phyloP scores from a whole-genome alignment of 139 green algal species.

The Micractinium conductrix region DNA sequence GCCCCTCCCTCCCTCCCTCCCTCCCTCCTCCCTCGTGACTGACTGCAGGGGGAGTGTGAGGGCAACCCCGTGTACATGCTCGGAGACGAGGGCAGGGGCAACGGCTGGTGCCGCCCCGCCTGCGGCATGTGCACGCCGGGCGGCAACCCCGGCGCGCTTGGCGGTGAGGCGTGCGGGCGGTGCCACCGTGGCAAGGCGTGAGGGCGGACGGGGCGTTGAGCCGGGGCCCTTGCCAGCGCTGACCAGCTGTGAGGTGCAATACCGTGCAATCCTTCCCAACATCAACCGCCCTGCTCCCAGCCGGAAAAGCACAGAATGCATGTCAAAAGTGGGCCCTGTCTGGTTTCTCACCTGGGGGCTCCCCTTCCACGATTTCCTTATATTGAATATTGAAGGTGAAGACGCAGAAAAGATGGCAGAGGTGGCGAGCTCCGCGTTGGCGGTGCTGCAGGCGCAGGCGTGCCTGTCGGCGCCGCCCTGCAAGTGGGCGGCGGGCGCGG shows the following conservation, averaged over 20 bases:
- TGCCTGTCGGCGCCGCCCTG: slow-evolving; percentile 14
- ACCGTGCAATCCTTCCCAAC: too few species aligned
- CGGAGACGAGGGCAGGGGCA: not conserved
- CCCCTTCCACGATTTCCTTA: not conserved
- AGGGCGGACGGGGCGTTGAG: too few species aligned
- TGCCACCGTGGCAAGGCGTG: too few species aligned
- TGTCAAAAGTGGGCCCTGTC: too few species aligned
- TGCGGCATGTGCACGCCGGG: slow-evolving; percentile 12
- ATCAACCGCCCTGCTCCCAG: too few species aligned
- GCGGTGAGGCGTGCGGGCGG: too few species aligned
- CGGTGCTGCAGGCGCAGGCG: slow-evolving; percentile 14
- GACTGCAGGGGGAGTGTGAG: slow-evolving; percentile 33
- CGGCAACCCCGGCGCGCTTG: not conserved
- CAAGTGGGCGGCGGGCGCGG: slow-evolving; percentile 28
- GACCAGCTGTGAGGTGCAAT: too few species aligned
- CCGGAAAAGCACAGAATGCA: too few species aligned
- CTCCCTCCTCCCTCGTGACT: too few species aligned
- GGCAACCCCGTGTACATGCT: slow-evolving; percentile 33
- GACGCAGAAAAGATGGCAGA: not conserved
- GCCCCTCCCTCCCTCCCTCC: too few species aligned
- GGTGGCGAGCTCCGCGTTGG: not conserved
- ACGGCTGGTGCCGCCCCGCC: slow-evolving; percentile 27
- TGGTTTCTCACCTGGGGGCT: too few species aligned
- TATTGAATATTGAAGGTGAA: not conserved
- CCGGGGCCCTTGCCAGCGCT: too few species aligned